These are phyloP conservation scores for Moesziomyces globuligerus DNA, from an alignment of 1,284 basidiomycete species.

Conservation along the genomic window DNA sequence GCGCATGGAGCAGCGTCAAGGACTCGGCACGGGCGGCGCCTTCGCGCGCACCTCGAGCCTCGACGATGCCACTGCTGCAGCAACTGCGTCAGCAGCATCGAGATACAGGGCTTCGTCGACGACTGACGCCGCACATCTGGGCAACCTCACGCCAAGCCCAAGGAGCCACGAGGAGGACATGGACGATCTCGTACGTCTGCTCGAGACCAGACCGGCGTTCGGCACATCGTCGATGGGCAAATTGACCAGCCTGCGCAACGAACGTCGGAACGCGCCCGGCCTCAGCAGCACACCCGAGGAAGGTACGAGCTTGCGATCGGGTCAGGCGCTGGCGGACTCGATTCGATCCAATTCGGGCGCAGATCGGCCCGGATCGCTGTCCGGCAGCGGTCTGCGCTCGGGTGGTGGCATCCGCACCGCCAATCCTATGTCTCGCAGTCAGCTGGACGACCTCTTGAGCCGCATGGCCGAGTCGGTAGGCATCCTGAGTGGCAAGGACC, in stretches of 20 bases:
- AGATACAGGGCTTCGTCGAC: conserved; percentile 21
- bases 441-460: conserved; percentile 56
- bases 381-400: conserved; percentile 24
- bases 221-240: conserved; percentile 29
- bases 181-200: conserved; percentile 50
- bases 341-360: conserved; percentile 24
- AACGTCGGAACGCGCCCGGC: conserved; percentile 25
- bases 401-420: conserved; percentile 23
- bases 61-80: conserved; percentile 38
- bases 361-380: conserved; percentile 21
- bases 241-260: conserved; percentile 18
- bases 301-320: not conserved
- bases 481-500: conserved; percentile 20
- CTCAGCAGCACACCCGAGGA: conserved; percentile 41
- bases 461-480: conserved; percentile 55
- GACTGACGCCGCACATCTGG: conserved; percentile 4
- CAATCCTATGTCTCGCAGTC: conserved; percentile 45
- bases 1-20: conserved; percentile 56
- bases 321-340: conserved; percentile 15
- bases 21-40: conserved; percentile 30
- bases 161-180: conserved; percentile 56
- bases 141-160: conserved; percentile 31
- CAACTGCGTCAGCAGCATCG: conserved; percentile 19
- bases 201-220: conserved; percentile 46
- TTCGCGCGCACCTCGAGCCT: conserved; percentile 36